Conservation (phyloP, 768 basidiomycete genomes). For the Leccinellum rugosiceps region DNA sequence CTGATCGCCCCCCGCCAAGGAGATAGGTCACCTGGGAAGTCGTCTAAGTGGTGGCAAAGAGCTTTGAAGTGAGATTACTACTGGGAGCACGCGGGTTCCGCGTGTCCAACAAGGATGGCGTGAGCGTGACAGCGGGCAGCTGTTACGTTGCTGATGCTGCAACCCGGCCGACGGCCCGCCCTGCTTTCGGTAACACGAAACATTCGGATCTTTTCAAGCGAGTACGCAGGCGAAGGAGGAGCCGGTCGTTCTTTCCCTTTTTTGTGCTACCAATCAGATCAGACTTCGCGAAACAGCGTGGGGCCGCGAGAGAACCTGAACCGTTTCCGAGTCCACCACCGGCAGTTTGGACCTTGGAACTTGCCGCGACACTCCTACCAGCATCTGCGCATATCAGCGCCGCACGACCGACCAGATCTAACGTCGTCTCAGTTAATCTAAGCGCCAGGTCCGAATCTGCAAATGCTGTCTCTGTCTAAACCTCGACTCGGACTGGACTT, state of each 20-base stretch:
- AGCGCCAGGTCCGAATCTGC: neutral
- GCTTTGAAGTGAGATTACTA: neutral
- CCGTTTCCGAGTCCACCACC: neutral
- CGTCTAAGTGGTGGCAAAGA: neutral
- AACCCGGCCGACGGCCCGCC: slow-evolving; percentile 15
- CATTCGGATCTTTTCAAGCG: neutral
- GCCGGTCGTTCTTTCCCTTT: slow-evolving; percentile 13
- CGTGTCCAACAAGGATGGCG: neutral
- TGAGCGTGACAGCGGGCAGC: slow-evolving; percentile 3
- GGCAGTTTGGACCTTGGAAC: neutral
- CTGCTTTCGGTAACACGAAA: slow-evolving; percentile 1
- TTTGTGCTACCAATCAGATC: slow-evolving; percentile 3
- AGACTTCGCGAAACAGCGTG: neutral
- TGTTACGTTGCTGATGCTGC: slow-evolving; percentile 13
- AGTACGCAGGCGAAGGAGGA: neutral
- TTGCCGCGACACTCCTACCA: neutral
- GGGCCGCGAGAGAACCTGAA: neutral
- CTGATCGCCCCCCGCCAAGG: slow-evolving; percentile 1
- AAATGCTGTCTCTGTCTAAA: neutral
- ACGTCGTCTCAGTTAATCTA: slow-evolving; percentile 17
- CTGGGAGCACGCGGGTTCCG: neutral
- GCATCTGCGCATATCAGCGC: neutral
- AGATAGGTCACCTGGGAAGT: slow-evolving; percentile 1
- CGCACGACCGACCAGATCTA: slow-evolving; percentile 11
- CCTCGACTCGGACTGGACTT: slow-evolving; percentile 7